Evolutionary conservation across 192 early-diverging fungal species (phyloP), one percentile per base, ranked within the genome.

Genomic region (Coemansia umbellata): DNA sequence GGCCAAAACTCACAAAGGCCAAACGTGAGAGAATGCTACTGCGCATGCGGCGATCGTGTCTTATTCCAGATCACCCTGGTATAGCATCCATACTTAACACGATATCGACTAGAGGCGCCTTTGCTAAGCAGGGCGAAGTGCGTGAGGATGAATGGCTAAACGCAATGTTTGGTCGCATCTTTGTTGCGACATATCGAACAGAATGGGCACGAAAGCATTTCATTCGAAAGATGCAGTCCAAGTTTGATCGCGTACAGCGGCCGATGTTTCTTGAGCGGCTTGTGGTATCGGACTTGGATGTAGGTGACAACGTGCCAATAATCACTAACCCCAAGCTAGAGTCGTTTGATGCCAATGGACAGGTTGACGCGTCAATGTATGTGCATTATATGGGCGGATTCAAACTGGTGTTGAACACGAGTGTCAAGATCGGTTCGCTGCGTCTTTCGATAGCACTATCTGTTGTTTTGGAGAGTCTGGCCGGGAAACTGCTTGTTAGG

Each of bases 181-280:
- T 95, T 53, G 68, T 95, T 6, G 84, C 82, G 1, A 63, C 81
- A 1, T 83, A 86, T 45, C 79, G 79, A 39, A 87, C 85, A 3
- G 81, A 87, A 2, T 69, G 66, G 52, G 67, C 83, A 23, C 81
- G 83, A 32, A 66, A 78, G 17, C 69, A 83, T 30, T 81, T 87
- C 32, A 82, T 83, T n/a, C 73, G 79, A 55, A 89, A 82, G 66
- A 63, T 82, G 44, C 80, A 80, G 45, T 74, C 80, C 15, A 90
- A 84, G 33, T 72, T 84, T 32, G 73, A 76, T 22, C 83, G 79
- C 27, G 75, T 83, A 4, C 77, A 85, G 23, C 58, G 79, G 21
- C 83, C 86, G 1, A 78, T 81, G 18, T 88, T 91, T 59, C 62
- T 91, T n/a, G 88, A 89, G 45, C 83, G 89, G 44, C 89, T 95